A percentile compares a stretch with the other conserved stretches of the same genome.
phyloP scores from a whole-genome alignment of 2,329 filamentous ascomycete species.

The Fusarium chuoi region DNA sequence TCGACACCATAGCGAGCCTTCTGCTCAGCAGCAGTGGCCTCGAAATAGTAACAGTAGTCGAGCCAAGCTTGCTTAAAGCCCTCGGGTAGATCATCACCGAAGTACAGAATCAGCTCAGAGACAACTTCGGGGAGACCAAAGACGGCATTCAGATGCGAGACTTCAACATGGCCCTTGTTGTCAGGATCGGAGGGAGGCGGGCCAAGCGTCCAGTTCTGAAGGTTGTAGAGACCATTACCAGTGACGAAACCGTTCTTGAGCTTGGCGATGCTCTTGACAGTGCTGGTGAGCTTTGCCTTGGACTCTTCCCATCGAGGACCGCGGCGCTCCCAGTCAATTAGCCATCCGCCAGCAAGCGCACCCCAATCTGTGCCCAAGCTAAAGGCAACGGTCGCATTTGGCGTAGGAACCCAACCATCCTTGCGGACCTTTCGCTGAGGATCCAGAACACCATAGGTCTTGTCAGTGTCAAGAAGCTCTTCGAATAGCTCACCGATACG shows the following conservation, averaged over 20 bases:
- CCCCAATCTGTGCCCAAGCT: conserved; percentile 69
- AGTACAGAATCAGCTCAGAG: conserved; percentile 64
- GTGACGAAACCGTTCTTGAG: conserved; percentile 70
- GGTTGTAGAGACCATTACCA: conserved; percentile 63
- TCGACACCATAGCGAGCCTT: conserved; percentile 60
- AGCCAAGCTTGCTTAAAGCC: conserved; percentile 66
- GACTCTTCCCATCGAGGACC: conserved; percentile 64
- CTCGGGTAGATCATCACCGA: conserved; percentile 55
- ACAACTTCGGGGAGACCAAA: conserved; percentile 69
- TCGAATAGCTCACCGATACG: conserved; percentile 64
- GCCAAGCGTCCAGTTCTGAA: conserved; percentile 58
- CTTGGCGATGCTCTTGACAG: conserved; percentile 61
- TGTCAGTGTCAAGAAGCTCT: conserved; percentile 62
- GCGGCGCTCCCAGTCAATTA: conserved; percentile 69
- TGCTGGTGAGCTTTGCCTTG: conserved; percentile 59
- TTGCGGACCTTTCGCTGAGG: conserved; percentile 68
- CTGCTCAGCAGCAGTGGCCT: conserved; percentile 61
- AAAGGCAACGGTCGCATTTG: conserved; percentile 57
- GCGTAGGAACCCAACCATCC: conserved; percentile 58
- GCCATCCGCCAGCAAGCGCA: conserved; percentile 65
- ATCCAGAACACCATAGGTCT: conserved; percentile 64
- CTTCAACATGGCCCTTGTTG: conserved; percentile 61
- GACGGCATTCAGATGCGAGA: conserved; percentile 67
- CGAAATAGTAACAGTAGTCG: conserved; percentile 70
- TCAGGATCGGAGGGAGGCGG: conserved; percentile 63